Evolutionary conservation across 306 rosid genomes (phyloP), one percentile per base, ranked within the genome.

Genomic region (Gastrolobium villosum): DNA sequence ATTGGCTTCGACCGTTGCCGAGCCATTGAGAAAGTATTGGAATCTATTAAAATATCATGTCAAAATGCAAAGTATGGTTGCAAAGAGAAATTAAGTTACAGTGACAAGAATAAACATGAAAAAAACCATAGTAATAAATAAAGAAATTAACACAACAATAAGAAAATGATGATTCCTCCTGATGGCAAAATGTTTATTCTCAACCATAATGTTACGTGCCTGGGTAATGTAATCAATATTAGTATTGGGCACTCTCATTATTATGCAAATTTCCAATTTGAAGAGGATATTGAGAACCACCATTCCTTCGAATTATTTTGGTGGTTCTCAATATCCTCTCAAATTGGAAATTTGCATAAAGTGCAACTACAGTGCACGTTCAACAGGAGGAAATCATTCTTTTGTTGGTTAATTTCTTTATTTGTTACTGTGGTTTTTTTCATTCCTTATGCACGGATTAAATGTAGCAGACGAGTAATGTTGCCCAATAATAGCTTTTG

Each of bases 1-100:
- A 88, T 89, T 68, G 89, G 91, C 44, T 83, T 81, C 57, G 85
- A 70, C 44, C 90, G 86, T 36, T 89, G 94, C 74, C 84, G 87
- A 9, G 88, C 90, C 55, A 53, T 92, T 10, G 97, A 92, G 80
- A 88, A 82, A 67, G 77, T 89, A 28, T 32, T 86, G 46, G 90
- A 86, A 55, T 82, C 93, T 13, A 74, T 86, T 14, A 76, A 72
- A 82, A 52, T 86, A 45, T 15, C 82, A 30, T 92, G 93, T 77
- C 53, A 10, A 26, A 70, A 90, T 75, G 43, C 70, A 3, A 68
- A 46, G 37, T 80, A 83, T 60, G 93, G 96, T 20, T 90, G 96
- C 81, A 81, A 70, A 35, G 81, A 74, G 67, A 56, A 14, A 28
- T 61, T 83, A 39, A 31, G 28, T 15, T 90, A 74, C 78, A 30